Evolutionary conservation across 305 asterid species (phyloP).

Genomic region (Plantago coronopus): DNA sequence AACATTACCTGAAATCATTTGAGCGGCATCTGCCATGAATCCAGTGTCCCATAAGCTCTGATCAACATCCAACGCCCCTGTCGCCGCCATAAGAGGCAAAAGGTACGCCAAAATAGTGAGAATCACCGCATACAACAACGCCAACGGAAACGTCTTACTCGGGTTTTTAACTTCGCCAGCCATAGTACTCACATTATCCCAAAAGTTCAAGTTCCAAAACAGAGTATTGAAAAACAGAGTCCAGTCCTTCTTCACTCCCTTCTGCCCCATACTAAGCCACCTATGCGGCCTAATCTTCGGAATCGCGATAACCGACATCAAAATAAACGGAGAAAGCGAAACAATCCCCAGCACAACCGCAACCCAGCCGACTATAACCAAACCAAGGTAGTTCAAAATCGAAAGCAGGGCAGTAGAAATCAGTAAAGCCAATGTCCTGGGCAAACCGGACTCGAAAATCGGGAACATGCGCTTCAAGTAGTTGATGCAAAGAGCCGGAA

Average conservation of each 20-base stretch:
- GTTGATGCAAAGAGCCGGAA: conserved; percentile 53
- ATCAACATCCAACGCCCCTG: conserved; percentile 36
- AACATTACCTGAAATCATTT: conserved; percentile 20
- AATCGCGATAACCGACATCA: conserved; percentile 51
- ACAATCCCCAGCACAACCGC: conserved; percentile 49
- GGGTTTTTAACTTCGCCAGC: conserved; percentile 51
- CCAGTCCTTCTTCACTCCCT: conserved; percentile 56
- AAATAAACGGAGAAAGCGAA: conserved; percentile 48
- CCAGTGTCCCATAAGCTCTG: conserved; percentile 40
- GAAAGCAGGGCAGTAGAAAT: conserved; percentile 42
- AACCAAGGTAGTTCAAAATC: conserved; percentile 52
- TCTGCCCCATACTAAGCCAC: conserved; percentile 50
- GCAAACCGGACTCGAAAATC: conserved; percentile 35
- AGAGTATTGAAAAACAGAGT: conserved; percentile 53
- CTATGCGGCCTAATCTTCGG: conserved; percentile 48
- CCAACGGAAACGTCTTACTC: conserved; percentile 29
- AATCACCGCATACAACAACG: conserved; percentile 29
- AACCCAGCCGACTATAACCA: conserved; percentile 51
- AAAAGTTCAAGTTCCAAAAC: conserved; percentile 66
- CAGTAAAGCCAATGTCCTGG: conserved; percentile 39
- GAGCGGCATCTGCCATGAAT: conserved; percentile 44
- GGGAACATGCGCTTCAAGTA: conserved; percentile 56
- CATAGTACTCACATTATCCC: conserved; percentile 66
- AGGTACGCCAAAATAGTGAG: conserved; percentile 38
- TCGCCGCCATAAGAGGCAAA: conserved; percentile 38